A percentile compares a stretch with the other conserved stretches of the same genome.
Conservation (phyloP, 108 stramenopile species). For the Epipyxis sp. region DNA sequence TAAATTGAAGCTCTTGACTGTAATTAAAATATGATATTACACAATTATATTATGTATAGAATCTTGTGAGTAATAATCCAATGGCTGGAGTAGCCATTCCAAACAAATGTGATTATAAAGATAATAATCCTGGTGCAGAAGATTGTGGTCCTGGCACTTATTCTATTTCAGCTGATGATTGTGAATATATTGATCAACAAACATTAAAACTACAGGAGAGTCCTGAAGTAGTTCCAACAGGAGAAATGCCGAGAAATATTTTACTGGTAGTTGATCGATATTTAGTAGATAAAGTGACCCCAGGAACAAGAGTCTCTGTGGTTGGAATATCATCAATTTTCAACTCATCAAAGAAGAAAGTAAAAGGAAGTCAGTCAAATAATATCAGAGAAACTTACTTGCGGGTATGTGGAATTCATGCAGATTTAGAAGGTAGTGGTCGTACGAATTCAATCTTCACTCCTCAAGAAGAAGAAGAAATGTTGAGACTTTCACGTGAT, state of each 20-base stretch:
- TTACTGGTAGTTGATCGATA: slow-evolving; percentile 80
- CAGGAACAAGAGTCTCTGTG: slow-evolving; percentile 84
- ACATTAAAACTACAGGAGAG: slow-evolving; percentile 95
- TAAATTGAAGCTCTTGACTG: too few species aligned
- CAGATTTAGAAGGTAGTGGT: slow-evolving; percentile 72
- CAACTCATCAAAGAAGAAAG: slow-evolving; percentile 45
- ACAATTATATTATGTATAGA: too few species aligned
- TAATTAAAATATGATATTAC: too few species aligned
- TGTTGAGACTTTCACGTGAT: slow-evolving; percentile 66
- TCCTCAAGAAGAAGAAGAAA: slow-evolving; percentile 90
- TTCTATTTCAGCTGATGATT: slow-evolving; percentile 80
- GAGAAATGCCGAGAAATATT: slow-evolving; percentile 90
- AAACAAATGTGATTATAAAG: slow-evolving; percentile 51
- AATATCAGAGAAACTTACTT: slow-evolving; percentile 61
- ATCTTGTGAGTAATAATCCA: too few species aligned
- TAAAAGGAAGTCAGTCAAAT: slow-evolving; percentile 41
- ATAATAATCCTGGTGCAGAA: slow-evolving; percentile 36
- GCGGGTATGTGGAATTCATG: slow-evolving; percentile 81
- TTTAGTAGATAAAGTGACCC: slow-evolving; percentile 84
- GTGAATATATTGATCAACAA: slow-evolving; percentile 88
- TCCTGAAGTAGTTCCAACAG: slow-evolving; percentile 61
- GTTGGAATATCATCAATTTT: slow-evolving; percentile 84
- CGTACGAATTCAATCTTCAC: slow-evolving; percentile 68
- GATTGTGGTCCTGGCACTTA: slow-evolving; percentile 79
- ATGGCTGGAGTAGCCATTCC: slow-evolving; percentile 63